These are phyloP conservation scores for Tolypocladium tropicale DNA, from an alignment of 2,329 filamentous ascomycete species.

Conservation along the genomic window DNA sequence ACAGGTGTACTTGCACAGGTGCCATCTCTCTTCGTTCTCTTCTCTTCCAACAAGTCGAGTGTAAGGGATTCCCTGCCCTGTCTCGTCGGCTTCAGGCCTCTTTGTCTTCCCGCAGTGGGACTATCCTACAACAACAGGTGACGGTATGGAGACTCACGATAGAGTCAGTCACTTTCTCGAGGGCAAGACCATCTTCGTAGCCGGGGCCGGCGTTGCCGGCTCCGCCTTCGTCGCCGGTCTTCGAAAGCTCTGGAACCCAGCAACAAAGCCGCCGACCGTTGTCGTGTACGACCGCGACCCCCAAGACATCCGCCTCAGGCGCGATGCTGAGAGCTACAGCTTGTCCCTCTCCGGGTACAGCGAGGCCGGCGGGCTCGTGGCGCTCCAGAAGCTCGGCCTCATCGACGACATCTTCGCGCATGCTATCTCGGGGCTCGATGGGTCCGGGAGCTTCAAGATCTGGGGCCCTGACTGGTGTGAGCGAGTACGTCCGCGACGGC, in stretches of 20 bases:
- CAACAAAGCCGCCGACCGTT: slow-evolving; percentile 19
- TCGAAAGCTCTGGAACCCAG: slow-evolving; percentile 24
- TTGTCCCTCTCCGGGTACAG: slow-evolving; percentile 27
- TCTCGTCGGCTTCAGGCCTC: neutral
- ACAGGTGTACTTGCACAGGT: no score
- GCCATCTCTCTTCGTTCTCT: neutral
- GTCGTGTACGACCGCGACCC: slow-evolving; percentile 31
- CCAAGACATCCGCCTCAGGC: slow-evolving; percentile 14
- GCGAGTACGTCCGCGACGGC: slow-evolving; percentile 16
- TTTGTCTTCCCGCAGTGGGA: no score
- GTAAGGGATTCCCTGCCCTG: neutral
- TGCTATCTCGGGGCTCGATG: slow-evolving; percentile 19
- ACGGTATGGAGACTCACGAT: slow-evolving; percentile 8
- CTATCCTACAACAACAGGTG: no score
- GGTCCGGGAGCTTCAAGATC: slow-evolving; percentile 24
- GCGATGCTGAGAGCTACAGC: slow-evolving; percentile 24
- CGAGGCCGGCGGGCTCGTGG: slow-evolving; percentile 23
- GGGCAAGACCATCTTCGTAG: slow-evolving; percentile 30
- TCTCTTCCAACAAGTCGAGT: neutral
- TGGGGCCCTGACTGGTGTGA: slow-evolving; percentile 28
- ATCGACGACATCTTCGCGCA: slow-evolving; percentile 20
- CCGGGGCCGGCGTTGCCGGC: slow-evolving; percentile 33
- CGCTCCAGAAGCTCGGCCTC: slow-evolving; percentile 27
- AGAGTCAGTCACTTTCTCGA: slow-evolving; percentile 18
- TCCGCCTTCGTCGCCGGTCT: slow-evolving; percentile 30